Evolutionary conservation across 768 basidiomycete species (phyloP).

Genomic region (Mycena galericulata): DNA sequence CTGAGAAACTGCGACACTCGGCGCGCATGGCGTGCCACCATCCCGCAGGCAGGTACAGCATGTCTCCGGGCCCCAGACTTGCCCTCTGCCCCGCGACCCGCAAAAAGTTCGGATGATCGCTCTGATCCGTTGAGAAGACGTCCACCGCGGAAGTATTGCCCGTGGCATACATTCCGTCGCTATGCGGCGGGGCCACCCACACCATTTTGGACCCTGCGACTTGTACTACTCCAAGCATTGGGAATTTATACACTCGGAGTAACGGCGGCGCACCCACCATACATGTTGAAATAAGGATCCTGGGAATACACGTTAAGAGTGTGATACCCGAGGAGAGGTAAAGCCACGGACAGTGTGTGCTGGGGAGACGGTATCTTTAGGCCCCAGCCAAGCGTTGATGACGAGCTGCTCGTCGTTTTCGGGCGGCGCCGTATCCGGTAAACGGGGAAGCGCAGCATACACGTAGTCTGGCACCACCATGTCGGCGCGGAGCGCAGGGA

Average conservation of each 20-base stretch:
- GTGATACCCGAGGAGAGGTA: conserved; percentile 23
- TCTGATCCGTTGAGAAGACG: conserved; percentile 65
- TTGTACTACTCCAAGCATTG: conserved; percentile 68
- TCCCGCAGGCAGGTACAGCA: conserved; percentile 89
- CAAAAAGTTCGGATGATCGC: conserved; percentile 65
- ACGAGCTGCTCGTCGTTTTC: conserved; percentile 72
- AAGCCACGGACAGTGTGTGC: conserved; percentile 81
- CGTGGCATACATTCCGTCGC: conserved; percentile 75
- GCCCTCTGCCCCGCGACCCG: conserved; percentile 69
- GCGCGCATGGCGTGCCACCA: conserved; percentile 97
- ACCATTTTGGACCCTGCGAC: conserved; percentile 90
- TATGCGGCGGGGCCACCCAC: conserved; percentile 87
- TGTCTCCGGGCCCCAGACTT: conserved; percentile 83
- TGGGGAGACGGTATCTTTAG: conserved; percentile 82
- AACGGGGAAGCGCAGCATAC: conserved; percentile 68
- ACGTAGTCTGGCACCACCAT: conserved; percentile 91
- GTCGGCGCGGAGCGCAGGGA: conserved; percentile 81
- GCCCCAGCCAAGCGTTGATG: conserved; percentile 88
- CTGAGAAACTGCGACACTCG: conserved; percentile 84
- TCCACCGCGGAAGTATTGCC: conserved; percentile 88
- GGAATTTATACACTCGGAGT: conserved; percentile 18
- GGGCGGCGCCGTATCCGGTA: conserved; percentile 73
- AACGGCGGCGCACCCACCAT: conserved; percentile 60
- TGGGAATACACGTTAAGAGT: conserved; percentile 45
- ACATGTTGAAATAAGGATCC: conserved; percentile 96